Conservation (phyloP, 129 eudicot genomes). For the Pseudognaphalium luteoalbum region DNA sequence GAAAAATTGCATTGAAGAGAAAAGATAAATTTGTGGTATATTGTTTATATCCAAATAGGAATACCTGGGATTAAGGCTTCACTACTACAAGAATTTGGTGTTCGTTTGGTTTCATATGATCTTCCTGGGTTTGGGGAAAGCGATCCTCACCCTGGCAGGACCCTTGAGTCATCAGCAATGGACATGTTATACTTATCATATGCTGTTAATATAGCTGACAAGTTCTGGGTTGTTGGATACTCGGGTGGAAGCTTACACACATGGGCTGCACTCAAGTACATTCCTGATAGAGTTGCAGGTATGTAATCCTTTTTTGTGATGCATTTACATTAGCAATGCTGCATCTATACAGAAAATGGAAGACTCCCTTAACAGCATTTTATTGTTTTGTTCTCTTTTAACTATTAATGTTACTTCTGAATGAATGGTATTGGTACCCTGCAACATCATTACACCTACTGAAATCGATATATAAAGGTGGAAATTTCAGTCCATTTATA, state of each 20-base stretch:
- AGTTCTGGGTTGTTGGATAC: slow-evolving; percentile 83
- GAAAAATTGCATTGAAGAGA: slow-evolving; percentile 3
- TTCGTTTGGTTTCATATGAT: slow-evolving; percentile 78
- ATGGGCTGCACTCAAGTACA: slow-evolving; percentile 91
- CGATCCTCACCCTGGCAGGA: slow-evolving; percentile 84
- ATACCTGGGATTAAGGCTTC: slow-evolving; percentile 81
- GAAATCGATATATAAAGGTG: not conserved
- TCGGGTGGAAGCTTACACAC: slow-evolving; percentile 82
- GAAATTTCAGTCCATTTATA: not conserved
- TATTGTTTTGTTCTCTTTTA: not conserved
- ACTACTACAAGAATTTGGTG: slow-evolving; percentile 70
- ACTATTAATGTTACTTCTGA: not conserved
- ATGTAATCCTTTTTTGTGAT: not conserved
- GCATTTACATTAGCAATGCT: slow-evolving; percentile 18
- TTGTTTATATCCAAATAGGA: slow-evolving; percentile 45
- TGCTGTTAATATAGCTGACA: slow-evolving; percentile 67
- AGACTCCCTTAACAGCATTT: not conserved
- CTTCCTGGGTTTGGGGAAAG: slow-evolving; percentile 99
- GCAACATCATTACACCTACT: slow-evolving; percentile 9
- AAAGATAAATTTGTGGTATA: slow-evolving; percentile 10
- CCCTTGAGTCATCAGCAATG: slow-evolving; percentile 84
- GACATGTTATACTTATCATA: slow-evolving; percentile 76
- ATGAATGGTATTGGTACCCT: not conserved
- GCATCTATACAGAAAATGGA: slow-evolving; percentile 9
- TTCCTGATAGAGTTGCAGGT: slow-evolving; percentile 92